Evolutionary conservation across 345 rosid genomes (phyloP).

Genomic region (Firmiana major): DNA sequence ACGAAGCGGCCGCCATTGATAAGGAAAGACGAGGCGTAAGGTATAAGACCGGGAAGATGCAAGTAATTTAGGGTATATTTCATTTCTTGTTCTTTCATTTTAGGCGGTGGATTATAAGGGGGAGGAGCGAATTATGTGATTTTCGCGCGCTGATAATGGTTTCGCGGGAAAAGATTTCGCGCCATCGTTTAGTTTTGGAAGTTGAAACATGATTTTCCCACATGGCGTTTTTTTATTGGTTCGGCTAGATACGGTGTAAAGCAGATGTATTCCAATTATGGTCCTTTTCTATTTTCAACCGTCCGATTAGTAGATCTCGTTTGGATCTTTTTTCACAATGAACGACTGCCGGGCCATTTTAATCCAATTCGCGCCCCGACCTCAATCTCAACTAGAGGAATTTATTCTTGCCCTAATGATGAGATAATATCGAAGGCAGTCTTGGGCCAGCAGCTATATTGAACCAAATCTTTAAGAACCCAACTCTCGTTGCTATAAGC

Average conservation of each 20-base stretch:
- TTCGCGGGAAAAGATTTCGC: constrained; percentile 13
- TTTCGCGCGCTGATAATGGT: constrained; percentile 9
- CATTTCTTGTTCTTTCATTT: too few species aligned
- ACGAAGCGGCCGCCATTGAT: not conserved
- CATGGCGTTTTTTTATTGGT: not conserved
- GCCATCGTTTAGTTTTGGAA: not conserved
- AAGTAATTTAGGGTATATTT: not conserved
- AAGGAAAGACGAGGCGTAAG: not conserved
- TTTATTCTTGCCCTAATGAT: too few species aligned
- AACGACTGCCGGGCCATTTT: too few species aligned
- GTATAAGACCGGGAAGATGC: not conserved
- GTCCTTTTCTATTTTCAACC: not conserved
- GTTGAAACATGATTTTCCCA: not conserved
- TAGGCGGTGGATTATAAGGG: constrained; percentile 1
- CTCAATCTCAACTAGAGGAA: too few species aligned
- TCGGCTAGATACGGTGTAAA: not conserved
- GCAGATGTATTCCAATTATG: not conserved
- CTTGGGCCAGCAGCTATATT: too few species aligned
- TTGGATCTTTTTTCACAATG: too few species aligned
- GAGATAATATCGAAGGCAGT: too few species aligned
- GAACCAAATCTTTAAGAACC: too few species aligned
- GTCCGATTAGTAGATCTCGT: not conserved
- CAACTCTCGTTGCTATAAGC: too few species aligned
- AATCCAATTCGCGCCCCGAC: too few species aligned
- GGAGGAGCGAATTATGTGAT: not conserved